phyloP scores from a whole-genome alignment of 257 asterid species.

The Fraxinus quadrangulata region DNA sequence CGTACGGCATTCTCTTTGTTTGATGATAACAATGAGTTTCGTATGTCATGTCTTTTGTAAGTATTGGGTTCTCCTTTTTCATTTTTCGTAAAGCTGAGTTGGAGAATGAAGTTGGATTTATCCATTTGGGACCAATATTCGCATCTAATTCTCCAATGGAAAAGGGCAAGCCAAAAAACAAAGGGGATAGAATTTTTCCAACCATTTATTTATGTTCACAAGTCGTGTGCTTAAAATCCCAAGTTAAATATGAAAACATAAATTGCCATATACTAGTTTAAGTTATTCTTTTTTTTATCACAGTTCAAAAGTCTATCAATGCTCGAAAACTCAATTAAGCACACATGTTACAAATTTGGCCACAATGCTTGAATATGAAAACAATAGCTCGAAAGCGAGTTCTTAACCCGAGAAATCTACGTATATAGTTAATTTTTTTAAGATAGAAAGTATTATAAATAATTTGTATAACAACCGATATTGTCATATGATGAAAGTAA shows the following conservation, averaged over 20 bases:
- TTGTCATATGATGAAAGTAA: too few relatives aligned
- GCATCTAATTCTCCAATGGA: not conserved
- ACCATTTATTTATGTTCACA: not conserved
- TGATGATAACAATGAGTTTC: not conserved
- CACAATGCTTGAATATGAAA: not conserved
- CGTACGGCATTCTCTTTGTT: not conserved
- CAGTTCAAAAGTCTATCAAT: too few relatives aligned
- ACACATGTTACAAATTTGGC: too few relatives aligned
- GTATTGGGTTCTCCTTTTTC: not conserved
- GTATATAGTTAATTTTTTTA: too few relatives aligned
- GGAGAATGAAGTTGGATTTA: not conserved
- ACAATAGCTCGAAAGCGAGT: too few relatives aligned
- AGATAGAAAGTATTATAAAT: too few relatives aligned
- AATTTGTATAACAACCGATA: too few relatives aligned
- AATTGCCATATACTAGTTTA: not conserved
- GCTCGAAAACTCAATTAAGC: too few relatives aligned
- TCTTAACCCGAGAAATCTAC: too few relatives aligned
- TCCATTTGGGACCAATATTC: conserved; percentile 1
- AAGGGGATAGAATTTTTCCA: not conserved
- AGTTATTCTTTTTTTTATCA: too few relatives aligned
- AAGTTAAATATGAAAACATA: not conserved
- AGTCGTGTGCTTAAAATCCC: not conserved
- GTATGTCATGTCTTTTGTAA: not conserved
- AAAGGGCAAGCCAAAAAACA: not conserved
- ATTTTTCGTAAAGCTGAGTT: not conserved